Base-by-base conservation (phyloP, 371 early-diverging fungal genomes). In the Entomophthora muscae region DNA sequence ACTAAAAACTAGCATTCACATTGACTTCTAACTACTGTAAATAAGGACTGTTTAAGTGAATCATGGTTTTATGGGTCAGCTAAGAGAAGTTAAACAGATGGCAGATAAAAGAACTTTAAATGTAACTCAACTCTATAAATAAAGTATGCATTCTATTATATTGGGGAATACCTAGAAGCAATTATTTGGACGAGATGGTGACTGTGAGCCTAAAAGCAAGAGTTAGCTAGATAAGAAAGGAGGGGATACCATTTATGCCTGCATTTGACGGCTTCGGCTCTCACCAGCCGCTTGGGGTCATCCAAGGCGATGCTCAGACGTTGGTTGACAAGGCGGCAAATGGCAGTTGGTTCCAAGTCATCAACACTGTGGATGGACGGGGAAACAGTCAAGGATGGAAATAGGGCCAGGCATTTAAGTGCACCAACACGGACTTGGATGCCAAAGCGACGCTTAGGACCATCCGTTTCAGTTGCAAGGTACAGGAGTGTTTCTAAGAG, bases 221-320 rank as follows among this genome's bases (percentile, higher is more conserved):
- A n/a, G n/a, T 42, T 42, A 10, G 17, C 10, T 5, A 17, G 42
- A 17, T 42, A 42, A 30, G 26, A 58, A 58, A 51, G 22, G 23
- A 26, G 2, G 17, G 55, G 23, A 27, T 65, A 91, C 95, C 95
- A 96, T 66, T 81, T 82, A 65, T 80, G 83, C 64, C 92, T 72
- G 53, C 91, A 85, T 62, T 86, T 83, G 2, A 88, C 92, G 0
- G 93, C 97, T 67, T 88, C 89, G 61, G 79, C 79, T 66, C 97
- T 73, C 21, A 97, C 95, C 30, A 83, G 60, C 32, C 94, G 80
- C 75, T 94, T 94, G 29, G 72, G 83, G 66, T 97, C 97, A 69
- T 94, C 94, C 65, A 93, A 32, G 27, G 53, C 67, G 0, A 82
- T 73, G 27, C 60, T 66, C 21, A 73, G 76, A 26, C 93, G 71